These are phyloP conservation scores for Cryptococcus amylolentus DNA, from an alignment of 1,284 basidiomycete species.

Conservation along the genomic window DNA sequence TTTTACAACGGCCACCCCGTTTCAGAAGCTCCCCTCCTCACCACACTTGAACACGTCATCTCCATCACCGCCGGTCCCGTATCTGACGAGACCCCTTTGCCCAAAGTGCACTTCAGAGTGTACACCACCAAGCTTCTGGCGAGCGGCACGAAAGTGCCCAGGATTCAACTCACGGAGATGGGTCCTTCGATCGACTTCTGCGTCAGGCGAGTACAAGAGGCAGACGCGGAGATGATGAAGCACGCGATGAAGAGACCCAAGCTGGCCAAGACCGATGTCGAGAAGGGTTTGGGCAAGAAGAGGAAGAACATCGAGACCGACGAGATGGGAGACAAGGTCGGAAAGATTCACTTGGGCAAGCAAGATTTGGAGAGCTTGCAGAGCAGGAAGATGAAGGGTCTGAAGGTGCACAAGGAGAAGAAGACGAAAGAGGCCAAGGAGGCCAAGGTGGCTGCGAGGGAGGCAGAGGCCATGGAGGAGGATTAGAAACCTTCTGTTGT, in stretches of 20 bases:
- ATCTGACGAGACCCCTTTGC: constrained; percentile 55
- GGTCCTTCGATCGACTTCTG: constrained; percentile 85
- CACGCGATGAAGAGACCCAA: constrained; percentile 79
- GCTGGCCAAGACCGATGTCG: constrained; percentile 76
- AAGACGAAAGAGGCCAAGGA: constrained; percentile 19
- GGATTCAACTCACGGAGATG: constrained; percentile 79
- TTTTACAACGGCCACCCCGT: constrained; percentile 83
- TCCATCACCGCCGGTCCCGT: constrained; percentile 71
- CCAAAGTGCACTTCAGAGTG: constrained; percentile 80
- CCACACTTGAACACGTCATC: constrained; percentile 87
- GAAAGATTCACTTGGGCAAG: constrained; percentile 80
- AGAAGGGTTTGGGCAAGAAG: constrained; percentile 85
- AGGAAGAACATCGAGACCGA: constrained; percentile 94
- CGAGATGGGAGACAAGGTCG: constrained; percentile 95
- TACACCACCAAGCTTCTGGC: constrained; percentile 74
- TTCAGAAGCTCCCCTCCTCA: constrained; percentile 70
- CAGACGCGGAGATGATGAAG: constrained; percentile 76
- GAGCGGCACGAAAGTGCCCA: constrained; percentile 69
- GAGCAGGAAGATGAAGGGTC: constrained; percentile 52
- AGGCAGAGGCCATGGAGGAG: constrained; percentile 17
- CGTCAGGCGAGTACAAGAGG: constrained; percentile 68
- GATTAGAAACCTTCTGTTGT: constrained; percentile 13
- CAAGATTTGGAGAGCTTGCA: constrained; percentile 87
- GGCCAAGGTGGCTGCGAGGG: constrained; percentile 15
- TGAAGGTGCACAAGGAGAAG: constrained; percentile 36